phyloP scores from a whole-genome alignment of 768 basidiomycete species.

The Hypholoma fasciculare region DNA sequence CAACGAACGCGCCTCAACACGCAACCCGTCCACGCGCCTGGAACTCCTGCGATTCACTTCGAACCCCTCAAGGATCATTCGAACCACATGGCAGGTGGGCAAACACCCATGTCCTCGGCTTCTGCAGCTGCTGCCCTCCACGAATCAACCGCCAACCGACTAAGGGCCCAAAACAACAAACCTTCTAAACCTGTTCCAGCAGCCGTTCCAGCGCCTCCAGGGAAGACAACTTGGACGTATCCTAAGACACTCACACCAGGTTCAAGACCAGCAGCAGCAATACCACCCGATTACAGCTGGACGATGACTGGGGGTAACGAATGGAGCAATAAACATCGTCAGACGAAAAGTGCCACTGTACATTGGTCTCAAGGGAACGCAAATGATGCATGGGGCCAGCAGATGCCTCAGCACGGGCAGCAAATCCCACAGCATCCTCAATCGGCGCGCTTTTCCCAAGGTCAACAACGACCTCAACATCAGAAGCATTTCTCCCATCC shows the following conservation, averaged over 20 bases:
- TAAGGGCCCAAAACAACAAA: conserved; percentile 6
- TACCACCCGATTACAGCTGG: conserved; percentile 24
- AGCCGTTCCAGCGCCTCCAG: conserved; percentile 8
- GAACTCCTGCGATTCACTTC: conserved; percentile 10
- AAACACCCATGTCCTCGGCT: conserved; percentile 21
- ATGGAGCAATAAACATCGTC: conserved; percentile 25
- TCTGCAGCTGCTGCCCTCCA: conserved; percentile 21
- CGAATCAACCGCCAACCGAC: conserved; percentile 13
- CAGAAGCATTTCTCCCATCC: conserved; percentile 22
- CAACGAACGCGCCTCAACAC: conserved; percentile 12
- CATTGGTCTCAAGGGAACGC: conserved; percentile 19
- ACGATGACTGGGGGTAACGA: conserved; percentile 25
- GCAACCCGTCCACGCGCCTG: conserved; percentile 7
- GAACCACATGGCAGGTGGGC: conserved; percentile 9
- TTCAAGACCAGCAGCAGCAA: conserved; percentile 15
- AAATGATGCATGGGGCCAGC: conserved; percentile 16
- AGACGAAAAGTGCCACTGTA: conserved; percentile 14
- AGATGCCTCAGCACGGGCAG: conserved; percentile 2
- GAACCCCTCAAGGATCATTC: conserved; percentile 13
- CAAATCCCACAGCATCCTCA: conserved; percentile 6
- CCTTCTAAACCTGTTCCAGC: conserved; percentile 8
- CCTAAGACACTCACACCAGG: conserved; percentile 18
- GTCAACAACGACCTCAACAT: conserved; percentile 15
- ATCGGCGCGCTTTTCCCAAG: conserved; percentile 2
- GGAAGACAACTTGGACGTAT: conserved; percentile 21